phyloP scores from a whole-genome alignment of 1,284 basidiomycete genomes.

The Exsudoporus floridanus region DNA sequence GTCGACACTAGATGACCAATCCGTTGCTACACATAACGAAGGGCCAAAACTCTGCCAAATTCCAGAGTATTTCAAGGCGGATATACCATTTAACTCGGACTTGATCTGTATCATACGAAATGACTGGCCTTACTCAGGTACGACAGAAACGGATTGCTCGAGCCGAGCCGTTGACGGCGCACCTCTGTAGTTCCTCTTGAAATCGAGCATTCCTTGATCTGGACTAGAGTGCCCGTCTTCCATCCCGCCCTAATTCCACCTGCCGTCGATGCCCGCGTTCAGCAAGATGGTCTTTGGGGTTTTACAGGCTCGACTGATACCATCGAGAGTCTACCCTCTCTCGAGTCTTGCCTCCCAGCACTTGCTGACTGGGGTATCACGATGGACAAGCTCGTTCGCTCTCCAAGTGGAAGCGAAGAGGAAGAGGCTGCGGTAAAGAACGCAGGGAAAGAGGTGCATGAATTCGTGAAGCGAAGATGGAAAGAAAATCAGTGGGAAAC shows the following conservation, averaged over 20 bases:
- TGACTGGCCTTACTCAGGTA: conserved; percentile 83
- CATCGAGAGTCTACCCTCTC: conserved; percentile 57
- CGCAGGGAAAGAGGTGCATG: conserved; percentile 57
- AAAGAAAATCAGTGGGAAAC: conserved; percentile 72
- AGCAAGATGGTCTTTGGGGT: conserved; percentile 69
- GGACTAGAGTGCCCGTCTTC: conserved; percentile 70
- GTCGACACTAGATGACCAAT: conserved; percentile 40
- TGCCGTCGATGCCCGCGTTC: conserved; percentile 50
- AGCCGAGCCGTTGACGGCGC: neutral
- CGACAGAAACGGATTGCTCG: neutral
- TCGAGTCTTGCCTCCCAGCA: conserved; percentile 56
- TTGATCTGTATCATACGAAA: conserved; percentile 74
- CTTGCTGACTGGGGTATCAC: conserved; percentile 70
- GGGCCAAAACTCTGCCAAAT: conserved; percentile 22
- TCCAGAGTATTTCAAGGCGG: conserved; percentile 61
- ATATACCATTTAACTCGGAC: conserved; percentile 48
- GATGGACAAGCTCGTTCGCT: conserved; percentile 49
- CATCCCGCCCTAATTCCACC: conserved; percentile 51
- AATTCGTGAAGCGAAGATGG: conserved; percentile 67
- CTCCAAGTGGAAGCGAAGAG: conserved; percentile 45
- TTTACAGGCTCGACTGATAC: conserved; percentile 79
- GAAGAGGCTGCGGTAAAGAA: conserved; percentile 51
- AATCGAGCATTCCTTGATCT: conserved; percentile 73
- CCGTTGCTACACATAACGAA: conserved; percentile 5
- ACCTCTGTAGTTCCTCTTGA: conserved; percentile 59